Base-by-base conservation (phyloP, 139 green algal genomes). In the Chlorella sp. region DNA sequence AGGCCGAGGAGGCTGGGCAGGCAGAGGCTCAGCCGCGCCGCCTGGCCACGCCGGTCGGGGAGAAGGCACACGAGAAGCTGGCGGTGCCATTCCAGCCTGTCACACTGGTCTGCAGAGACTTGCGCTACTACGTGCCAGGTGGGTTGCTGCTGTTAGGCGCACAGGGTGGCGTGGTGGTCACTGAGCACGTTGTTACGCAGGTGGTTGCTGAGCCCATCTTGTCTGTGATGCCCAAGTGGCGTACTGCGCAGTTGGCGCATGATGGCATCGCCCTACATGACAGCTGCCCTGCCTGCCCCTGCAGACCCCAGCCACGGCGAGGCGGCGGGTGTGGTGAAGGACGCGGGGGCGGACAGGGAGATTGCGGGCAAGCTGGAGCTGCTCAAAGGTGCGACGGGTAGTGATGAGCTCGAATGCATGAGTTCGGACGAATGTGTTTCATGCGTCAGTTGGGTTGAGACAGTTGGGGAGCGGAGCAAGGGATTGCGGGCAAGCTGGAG, bases 51-150 rank as follows among this genome's bases (percentile, higher is more conserved):
- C 9, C 30, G 62, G 62, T 36, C 1, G 22, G 62, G 51, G 51
- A 60, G 51, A 40, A 41, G 3, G 43, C 44, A 0, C 72, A 60
- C 1, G 74, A 87, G 60, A 64, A 72, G 14, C 74, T 84, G 65
- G 76, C 62, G 20, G 81, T 96, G 40, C 85, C 90, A 22, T 96
- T 95, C 65, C 69, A 54, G 13, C 93, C 91, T 20, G 87, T 96
- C 76, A 92, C 92, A 22, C 84, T 96, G 17, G 86, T 94, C 28
- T 94, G 92, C 85, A 54, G 84, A n/a, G 67, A 94, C 36, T 60
- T 95, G 0, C 48, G 46, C 6, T 67, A 51, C 22, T 69, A 69
- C 28, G 62, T 69, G 14, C 51, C 51, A 60, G 51, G 51, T 24
- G 14, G 14, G 51, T 60, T 11, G 8, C 11, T 7, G 8, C 7